These are phyloP conservation scores for Mycena pura DNA, from an alignment of 768 basidiomycete species.

Conservation along the genomic window DNA sequence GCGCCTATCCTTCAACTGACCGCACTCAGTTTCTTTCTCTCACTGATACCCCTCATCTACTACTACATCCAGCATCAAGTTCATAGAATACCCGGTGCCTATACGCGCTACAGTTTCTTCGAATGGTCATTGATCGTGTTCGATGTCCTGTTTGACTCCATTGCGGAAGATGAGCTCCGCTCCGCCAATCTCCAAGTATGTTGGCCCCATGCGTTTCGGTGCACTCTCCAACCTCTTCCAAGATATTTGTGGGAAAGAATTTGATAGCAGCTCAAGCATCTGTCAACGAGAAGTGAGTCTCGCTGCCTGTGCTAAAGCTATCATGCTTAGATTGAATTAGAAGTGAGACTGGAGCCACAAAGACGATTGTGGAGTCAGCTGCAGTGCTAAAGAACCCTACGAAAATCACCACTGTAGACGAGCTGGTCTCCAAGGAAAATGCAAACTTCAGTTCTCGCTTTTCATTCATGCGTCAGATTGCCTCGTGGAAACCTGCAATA, in stretches of 20 bases:
- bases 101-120: constrained; percentile 84
- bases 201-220: background rate
- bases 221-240: background rate
- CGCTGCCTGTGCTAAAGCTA: background rate
- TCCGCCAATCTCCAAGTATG: constrained; percentile 61
- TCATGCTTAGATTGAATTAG: background rate
- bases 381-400: background rate
- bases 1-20: constrained; percentile 1
- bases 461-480: background rate
- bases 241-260: constrained; percentile 37
- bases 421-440: background rate
- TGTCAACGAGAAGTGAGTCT: background rate
- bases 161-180: constrained; percentile 65
- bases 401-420: background rate
- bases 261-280: background rate
- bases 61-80: constrained; percentile 90
- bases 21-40: constrained; percentile 66
- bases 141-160: constrained; percentile 76
- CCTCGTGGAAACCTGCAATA: constrained; percentile 22
- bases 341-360: background rate
- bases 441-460: background rate
- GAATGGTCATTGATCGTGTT: constrained; percentile 86
- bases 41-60: constrained; percentile 77
- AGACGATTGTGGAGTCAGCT: background rate
- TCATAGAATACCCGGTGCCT: constrained; percentile 81